Conservation (phyloP, 1,284 basidiomycete genomes). For the Anthracocystis setariae region DNA sequence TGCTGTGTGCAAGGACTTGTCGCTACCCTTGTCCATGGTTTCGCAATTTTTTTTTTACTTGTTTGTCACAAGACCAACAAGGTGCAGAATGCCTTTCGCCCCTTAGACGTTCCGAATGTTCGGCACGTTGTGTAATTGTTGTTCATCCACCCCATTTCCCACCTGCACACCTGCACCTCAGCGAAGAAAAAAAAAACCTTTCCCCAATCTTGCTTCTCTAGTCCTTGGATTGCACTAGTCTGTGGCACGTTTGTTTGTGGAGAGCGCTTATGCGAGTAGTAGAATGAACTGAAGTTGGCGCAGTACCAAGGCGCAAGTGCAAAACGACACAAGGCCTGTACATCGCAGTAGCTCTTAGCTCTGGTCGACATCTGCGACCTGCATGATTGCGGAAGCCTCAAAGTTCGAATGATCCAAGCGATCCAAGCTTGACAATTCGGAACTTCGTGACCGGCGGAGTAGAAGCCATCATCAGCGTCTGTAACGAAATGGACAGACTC, state of each 20-base stretch:
- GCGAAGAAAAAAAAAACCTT: slow-evolving; percentile 46
- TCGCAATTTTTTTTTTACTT: slow-evolving; percentile 2
- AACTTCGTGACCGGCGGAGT: too few species aligned
- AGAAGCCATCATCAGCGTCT: too few species aligned
- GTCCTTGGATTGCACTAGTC: slow-evolving; percentile 4
- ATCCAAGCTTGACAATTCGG: too few species aligned
- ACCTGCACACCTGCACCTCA: slow-evolving; percentile 25
- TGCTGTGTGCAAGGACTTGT: slow-evolving; percentile 14
- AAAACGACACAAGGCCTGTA: too few species aligned
- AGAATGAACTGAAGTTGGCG: background rate
- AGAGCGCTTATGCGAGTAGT: background rate
- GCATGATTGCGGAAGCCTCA: too few species aligned
- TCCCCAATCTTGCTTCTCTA: slow-evolving; percentile 37
- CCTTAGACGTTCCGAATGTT: slow-evolving; percentile 13
- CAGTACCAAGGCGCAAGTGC: too few species aligned
- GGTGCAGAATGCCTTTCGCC: slow-evolving; percentile 4
- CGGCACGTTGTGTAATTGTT: slow-evolving; percentile 44
- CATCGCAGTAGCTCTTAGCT: too few species aligned
- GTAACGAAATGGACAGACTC: too few species aligned
- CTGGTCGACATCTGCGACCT: too few species aligned
- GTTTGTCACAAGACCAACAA: background rate
- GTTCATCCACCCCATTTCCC: slow-evolving; percentile 15
- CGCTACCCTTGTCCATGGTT: slow-evolving; percentile 21
- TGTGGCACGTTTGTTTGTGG: background rate
- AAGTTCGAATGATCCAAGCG: too few species aligned